Base-by-base conservation (phyloP, 2,329 filamentous ascomycete species). In the Didymella glomerata region DNA sequence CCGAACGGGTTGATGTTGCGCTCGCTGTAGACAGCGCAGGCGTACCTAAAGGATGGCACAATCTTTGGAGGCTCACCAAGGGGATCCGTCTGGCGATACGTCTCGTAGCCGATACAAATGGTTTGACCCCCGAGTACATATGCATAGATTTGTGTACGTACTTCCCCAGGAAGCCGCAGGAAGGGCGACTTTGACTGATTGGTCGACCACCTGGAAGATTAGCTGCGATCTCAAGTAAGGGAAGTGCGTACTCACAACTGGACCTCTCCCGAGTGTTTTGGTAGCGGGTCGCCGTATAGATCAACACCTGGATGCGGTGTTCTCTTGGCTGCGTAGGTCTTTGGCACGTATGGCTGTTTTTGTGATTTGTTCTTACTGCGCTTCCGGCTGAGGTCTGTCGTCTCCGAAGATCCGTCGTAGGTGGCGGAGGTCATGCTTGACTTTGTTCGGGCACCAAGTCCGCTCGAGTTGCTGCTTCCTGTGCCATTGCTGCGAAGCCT, bases 121-220 rank as follows among this genome's bases (percentile, higher is more conserved):
- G 68, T 71, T 11, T 68, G 67, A 5, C 69, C 68, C 0, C 71
- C 68, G 18, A 71, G 60, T 1, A 47, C 51, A 28, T 65, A 66
- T 5, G 57, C 57, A 38, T 69, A 74, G 34, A 75, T 72, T 13
- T 22, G 46, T 7, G 53, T 52, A 9, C 69, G 68, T 7, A 74
- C 58, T 20, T 68, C 62, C 4, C 45, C 44, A 6, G 72, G 71
- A 3, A 75, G 65, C 14, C 63, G 62, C 16, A 75, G 49, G 2
- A 75, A 63, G 7, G 58, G 64, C 11, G 71, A 73, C 3, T 61
- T 56, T 18, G 38, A 48, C 42, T 72, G 72, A 28, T 75, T 75
- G 8, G 25, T 28, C 0, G 50, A 50, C 69, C 71, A 75, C 24
- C 69, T 72, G 28, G 2, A 11, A 18, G 13, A 36, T 53, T 6